Evolutionary conservation across 257 asterid species (phyloP), one percentile per base, ranked within the genome.

Genomic region (Fraxinus pennsylvanica): DNA sequence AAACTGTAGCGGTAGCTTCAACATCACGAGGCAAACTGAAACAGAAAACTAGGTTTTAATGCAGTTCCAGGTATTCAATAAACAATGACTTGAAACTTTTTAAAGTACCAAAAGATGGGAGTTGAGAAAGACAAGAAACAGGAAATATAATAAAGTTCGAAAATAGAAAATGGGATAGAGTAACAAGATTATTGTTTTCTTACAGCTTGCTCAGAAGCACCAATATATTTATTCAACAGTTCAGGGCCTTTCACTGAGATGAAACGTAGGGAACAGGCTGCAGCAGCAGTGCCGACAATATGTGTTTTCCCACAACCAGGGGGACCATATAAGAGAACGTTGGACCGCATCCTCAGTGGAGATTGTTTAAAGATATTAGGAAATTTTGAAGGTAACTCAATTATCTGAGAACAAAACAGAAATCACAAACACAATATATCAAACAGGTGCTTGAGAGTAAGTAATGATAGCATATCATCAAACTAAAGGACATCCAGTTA

Each of bases 271-370:
- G 97, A 91, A 88, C 98, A 95, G 78, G 99, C 95, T 32, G 97
- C 96, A 83, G 99, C 99, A 82, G 98, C 96, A 80, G 97, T 97
- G 74, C 97, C 98, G 79, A 93, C 98, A 84, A 95, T 89, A 84
- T 95, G 99, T 41, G 99, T 95, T 87, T 95, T 95, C 9, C 99
- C 99, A 88, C 99, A 95, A 80, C 98, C 99, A 79, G 99, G 98
- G 78, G 99, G 99, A 0, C 99, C 99, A 78, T 95, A 95, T 79
- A 95, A 90, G 71, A 95, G 99, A 81, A 93, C 91, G 86, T 95
- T 95, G 84, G 99, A 91, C 30, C 99, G 92, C 97, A 93, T 76
- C 80, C 99, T 90, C 81, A 95, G 79, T 73, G 98, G 99, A 81
- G 98, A 90, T 86, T 93, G 93, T 63, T 91, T 88, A 84, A 95